Evolutionary conservation across 2,329 filamentous ascomycete genomes (phyloP), one percentile per base, ranked within the genome.

Genomic region (Colletotrichum sp.): DNA sequence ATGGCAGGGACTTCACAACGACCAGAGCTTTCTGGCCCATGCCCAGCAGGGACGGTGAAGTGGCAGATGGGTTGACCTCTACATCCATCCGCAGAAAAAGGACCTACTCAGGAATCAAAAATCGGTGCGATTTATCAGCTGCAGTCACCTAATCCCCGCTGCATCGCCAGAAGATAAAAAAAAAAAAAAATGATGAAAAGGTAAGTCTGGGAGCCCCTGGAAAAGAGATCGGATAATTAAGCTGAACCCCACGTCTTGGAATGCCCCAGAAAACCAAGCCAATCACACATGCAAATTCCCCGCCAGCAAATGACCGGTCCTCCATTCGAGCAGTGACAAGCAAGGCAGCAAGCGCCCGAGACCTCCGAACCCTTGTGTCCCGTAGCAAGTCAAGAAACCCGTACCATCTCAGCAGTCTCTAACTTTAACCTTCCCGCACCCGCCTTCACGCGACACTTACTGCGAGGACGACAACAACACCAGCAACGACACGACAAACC

Each of bases 291-390:
- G 36, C 61, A 25, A 32, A 67, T 61, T 66, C 68, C 67, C 34
- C 19, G 34, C 68, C 68, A 44, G 66, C 28, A 19, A 48, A 34
- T 25, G 59, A 36, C 55, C 61, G 63, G 69, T 15, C 71, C 68
- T 61, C 36, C 39, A 61, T 30, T 64, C 25, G 22, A 75, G 28
- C 68, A 74, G 39, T 72, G 61, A 68, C 64, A 75, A 55, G 52
- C 67, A 39, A 61, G 52, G 39, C 28, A 60, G 32, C 32, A 60
- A 57, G 66, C 27, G 59, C 28, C 73, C 70, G 73, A 73, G 73
- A 73, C 73, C 73, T 75, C 73, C 73, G 73, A 68, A 73, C 64
- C 70, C 57, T 68, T 64, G 44, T 73, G 69, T 48, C 32, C 73
- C 68, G 22, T 61, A 32, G 22, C 28, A 52, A 13, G 22, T 36